Evolutionary conservation across 805 yeast genomes (phyloP).

Genomic region (Teunomyces stri): DNA sequence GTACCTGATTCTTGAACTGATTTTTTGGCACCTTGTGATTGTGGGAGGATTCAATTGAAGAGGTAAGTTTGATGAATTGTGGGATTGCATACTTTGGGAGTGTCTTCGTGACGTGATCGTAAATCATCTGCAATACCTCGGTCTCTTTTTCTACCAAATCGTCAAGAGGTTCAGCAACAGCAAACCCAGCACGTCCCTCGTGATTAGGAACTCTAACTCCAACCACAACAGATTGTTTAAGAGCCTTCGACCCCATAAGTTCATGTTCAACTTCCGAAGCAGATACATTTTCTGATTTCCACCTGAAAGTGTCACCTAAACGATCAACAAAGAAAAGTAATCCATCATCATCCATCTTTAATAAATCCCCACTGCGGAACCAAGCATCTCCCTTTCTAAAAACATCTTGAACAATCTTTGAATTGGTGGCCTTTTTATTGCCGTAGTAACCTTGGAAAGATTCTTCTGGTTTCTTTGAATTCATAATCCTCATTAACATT

Average conservation of each 20-base stretch:
- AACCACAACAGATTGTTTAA: slow-evolving; percentile 78
- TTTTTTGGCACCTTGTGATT: slow-evolving; percentile 81
- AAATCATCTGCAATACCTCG: slow-evolving; percentile 29
- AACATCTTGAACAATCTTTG: slow-evolving; percentile 71
- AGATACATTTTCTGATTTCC: slow-evolving; percentile 95
- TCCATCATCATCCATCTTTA: slow-evolving; percentile 65
- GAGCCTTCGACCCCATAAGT: slow-evolving; percentile 45
- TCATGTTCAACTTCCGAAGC: slow-evolving; percentile 91
- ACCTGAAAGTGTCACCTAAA: slow-evolving; percentile 91
- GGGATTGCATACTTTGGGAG: slow-evolving; percentile 89
- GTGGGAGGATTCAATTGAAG: slow-evolving; percentile 60
- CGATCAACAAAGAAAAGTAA: slow-evolving; percentile 84
- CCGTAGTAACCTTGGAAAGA: slow-evolving; percentile 90
- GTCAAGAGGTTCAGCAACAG: slow-evolving; percentile 59
- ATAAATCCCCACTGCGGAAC: slow-evolving; percentile 84
- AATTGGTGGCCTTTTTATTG: slow-evolving; percentile 72
- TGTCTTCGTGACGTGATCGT: slow-evolving; percentile 29
- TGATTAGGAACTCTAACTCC: slow-evolving; percentile 82
- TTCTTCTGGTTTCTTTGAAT: slow-evolving; percentile 60
- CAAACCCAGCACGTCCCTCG: slow-evolving; percentile 95
- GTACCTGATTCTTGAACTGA: slow-evolving; percentile 59
- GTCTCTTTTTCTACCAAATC: slow-evolving; percentile 34
- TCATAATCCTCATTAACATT: slow-evolving; percentile 70
- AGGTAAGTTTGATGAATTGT: slow-evolving; percentile 68
- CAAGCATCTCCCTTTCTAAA: slow-evolving; percentile 87